Conservation (phyloP, 1,284 basidiomycete species). For the Cryptococcus sp. region DNA sequence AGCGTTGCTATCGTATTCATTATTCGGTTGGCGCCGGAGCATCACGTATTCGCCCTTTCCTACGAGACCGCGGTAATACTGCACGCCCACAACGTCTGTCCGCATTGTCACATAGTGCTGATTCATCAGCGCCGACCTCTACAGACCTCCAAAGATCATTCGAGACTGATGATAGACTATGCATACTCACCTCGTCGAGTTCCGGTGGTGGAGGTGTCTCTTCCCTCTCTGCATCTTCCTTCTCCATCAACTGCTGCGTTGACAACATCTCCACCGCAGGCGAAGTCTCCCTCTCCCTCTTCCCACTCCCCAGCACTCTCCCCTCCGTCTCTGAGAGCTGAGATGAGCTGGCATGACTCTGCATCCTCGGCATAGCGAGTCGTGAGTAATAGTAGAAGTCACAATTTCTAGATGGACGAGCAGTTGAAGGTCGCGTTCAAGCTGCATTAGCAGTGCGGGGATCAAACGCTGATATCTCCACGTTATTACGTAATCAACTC, state of each 20-base stretch:
- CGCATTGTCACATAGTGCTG: conserved; percentile 60
- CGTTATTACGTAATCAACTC: neutral
- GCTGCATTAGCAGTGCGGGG: too few species aligned
- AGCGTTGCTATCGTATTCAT: conserved; percentile 60
- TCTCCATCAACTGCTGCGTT: neutral
- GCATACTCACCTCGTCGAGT: conserved; percentile 2
- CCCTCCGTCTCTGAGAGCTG: neutral
- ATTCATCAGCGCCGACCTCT: conserved; percentile 24
- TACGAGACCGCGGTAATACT: conserved; percentile 76
- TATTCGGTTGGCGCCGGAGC: conserved; percentile 62
- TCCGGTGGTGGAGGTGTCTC: neutral
- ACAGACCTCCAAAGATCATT: too few species aligned
- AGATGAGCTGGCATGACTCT: neutral
- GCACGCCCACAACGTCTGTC: conserved; percentile 69
- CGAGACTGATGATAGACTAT: too few species aligned
- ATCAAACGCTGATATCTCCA: neutral
- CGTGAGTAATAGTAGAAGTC: too few species aligned
- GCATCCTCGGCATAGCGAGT: too few species aligned
- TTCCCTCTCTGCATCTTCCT: neutral
- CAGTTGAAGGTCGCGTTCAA: too few species aligned
- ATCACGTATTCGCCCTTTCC: conserved; percentile 71
- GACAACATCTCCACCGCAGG: neutral
- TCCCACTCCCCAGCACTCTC: neutral
- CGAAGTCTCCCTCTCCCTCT: neutral
- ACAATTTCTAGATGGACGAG: too few species aligned